A percentile compares a stretch with the other conserved stretches of the same genome.
Conservation (phyloP, 352 stramenopile genomes). For the Pythium coloratum region DNA sequence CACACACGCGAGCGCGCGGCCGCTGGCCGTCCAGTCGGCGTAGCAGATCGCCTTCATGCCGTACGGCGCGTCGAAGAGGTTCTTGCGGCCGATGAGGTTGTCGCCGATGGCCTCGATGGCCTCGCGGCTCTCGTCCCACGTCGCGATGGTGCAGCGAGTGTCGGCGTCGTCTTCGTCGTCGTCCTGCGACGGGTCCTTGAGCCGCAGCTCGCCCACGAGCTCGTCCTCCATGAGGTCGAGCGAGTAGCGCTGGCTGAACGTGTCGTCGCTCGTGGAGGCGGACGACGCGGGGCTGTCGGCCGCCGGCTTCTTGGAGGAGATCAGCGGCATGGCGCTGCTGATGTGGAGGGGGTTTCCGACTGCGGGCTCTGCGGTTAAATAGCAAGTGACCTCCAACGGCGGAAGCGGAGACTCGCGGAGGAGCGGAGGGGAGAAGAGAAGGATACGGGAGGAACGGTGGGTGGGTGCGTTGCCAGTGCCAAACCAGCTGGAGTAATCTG, state of each 20-base stretch:
- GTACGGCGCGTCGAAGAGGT: conserved; percentile 44
- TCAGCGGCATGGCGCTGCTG: conserved; percentile 12
- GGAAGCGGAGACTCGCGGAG: background rate
- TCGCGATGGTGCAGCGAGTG: conserved; percentile 9
- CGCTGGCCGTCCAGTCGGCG: conserved; percentile 90
- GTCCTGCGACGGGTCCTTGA: conserved; percentile 2
- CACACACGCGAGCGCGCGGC: conserved; percentile 54
- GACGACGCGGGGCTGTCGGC: conserved; percentile 9
- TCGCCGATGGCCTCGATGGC: conserved; percentile 27
- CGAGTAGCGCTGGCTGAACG: conserved; percentile 21
- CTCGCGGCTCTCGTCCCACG: conserved; percentile 21
- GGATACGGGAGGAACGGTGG: background rate
- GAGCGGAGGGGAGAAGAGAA: conserved; percentile 3
- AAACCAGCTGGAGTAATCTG: background rate
- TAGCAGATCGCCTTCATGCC: conserved; percentile 73
- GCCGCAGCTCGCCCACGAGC: conserved; percentile 21
- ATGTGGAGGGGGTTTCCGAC: background rate
- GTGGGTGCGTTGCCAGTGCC: background rate
- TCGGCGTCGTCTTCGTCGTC: conserved; percentile 13
- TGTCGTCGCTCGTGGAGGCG: conserved; percentile 13
- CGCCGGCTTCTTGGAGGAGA: conserved; percentile 9
- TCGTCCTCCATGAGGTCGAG: conserved; percentile 24
- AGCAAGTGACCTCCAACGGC: conserved; percentile 8
- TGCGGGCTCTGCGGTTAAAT: conserved; percentile 6
- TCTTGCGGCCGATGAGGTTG: conserved; percentile 31